Conservation (phyloP, 2,329 filamentous ascomycete species). For the Colletotrichum noveboracense region DNA sequence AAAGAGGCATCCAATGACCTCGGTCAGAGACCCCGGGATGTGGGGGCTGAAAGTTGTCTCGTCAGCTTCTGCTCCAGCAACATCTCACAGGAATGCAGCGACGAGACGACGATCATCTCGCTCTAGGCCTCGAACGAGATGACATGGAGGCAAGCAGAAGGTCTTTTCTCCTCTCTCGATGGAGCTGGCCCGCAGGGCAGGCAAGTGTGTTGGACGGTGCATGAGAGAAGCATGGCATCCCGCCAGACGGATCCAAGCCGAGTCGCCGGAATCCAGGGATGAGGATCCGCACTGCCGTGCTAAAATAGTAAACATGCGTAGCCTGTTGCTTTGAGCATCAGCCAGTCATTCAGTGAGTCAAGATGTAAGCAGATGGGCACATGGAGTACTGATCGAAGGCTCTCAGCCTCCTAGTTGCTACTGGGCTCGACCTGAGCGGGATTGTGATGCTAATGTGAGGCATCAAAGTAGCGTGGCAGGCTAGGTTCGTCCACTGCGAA, state of each 20-base stretch:
- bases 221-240: background rate
- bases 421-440: background rate
- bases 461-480: background rate
- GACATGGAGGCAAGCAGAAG: background rate
- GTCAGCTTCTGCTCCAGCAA: background rate
- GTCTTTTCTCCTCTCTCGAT: background rate
- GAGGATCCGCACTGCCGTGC: background rate
- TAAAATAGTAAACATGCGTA: background rate
- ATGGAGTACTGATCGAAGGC: background rate
- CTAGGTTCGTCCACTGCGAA: slow-evolving; percentile 14
- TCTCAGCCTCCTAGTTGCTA: background rate
- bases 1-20: background rate
- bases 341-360: background rate
- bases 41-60: background rate
- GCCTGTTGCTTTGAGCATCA: background rate
- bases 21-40: background rate
- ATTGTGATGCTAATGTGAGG: background rate
- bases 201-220: background rate
- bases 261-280: background rate
- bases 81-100: background rate
- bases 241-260: slow-evolving; percentile 9
- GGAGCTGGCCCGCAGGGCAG: background rate
- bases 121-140: background rate
- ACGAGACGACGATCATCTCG: background rate
- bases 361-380: background rate